Evolutionary conservation across 306 rosid species (phyloP), one percentile per base, ranked within the genome.

Genomic region (Ziziphus jujuba): DNA sequence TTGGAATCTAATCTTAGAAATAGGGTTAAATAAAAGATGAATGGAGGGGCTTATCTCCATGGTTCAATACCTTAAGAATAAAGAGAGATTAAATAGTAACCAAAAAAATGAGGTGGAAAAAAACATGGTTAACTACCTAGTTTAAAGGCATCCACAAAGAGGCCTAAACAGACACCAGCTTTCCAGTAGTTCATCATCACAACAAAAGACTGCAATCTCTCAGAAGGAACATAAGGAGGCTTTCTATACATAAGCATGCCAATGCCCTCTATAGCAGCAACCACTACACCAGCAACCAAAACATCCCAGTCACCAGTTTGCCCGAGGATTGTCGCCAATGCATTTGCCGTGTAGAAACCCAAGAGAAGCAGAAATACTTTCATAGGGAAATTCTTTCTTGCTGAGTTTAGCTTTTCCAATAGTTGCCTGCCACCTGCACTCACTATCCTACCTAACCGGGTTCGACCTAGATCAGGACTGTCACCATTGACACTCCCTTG

Each of bases 251-350:
- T 80, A 20, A 93, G 95, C 85, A 88, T 76, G 31, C 99, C 99
- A 47, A 93, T 93, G 56, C 99, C 96, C 77, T 93, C 99, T 45
- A 93, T 85, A 77, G 90, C 96, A 51, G 97, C 90, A 63, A 93
- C 99, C 60, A 90, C 99, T 24, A 93, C 66, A 34, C 99, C 99
- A 3, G 99, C 99, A 66, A 90, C 99, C 74, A 90, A 79, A 73
- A 93, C 97, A 70, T 93, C 97, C 99, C 99, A 93, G 59, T 90
- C 98, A 33, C 97, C 98, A 0, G 98, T 93, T 79, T 93, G 98
- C 44, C 98, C 98, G 3, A 93, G 98, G 85, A 93, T 93, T 22
- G 98, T 93, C 67, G 96, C 97, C 65, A 90, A 72, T 19, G 97
- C 98, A 67, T 93, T 93, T 15, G 99, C 99, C 0, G 99, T 93